Base-by-base conservation (phyloP, 228 moss, liverwort and hornwort genomes). In the Sphagnum fallax region DNA sequence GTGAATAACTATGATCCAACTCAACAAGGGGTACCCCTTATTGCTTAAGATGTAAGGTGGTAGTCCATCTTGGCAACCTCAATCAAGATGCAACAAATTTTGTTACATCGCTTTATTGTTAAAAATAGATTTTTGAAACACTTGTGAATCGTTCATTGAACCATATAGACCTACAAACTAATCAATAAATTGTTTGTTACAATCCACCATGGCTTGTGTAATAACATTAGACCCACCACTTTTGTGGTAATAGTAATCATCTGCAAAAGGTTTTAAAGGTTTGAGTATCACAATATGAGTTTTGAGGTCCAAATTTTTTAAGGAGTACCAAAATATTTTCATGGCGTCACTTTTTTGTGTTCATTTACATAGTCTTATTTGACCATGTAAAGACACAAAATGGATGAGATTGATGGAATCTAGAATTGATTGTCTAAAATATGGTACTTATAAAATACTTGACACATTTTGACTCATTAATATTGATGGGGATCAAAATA, bases 201-300 rank as follows among this genome's bases (percentile, higher is more conserved):
- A 10, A 12, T 61, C 59, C 70, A 70, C 70, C 8, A 70, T 16
- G 4, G 60, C 70, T 48, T 70, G 61, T 47, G 61, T 10, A 50
- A 61, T 1, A 32, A 32, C 1, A 1, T 51, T 70, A 52, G 62
- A 70, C 16, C 16, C 15, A 8, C 52, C 52, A 52, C 49, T 60
- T 61, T 70, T 61, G 50, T 61, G n/a, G 12, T 60, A 60, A 5
- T 70, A 60, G 50, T 61, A 70, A 47, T 70, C 70, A 48, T 6
- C 60, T 60, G 52, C 60, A 11, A 49, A 10, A 70, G 51, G 48
- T 5, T 50, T 47, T 4, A 51, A n/a, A 14, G 70, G 70, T 50
- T 60, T 60, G 60, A 60, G 6, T 49, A 70, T 61, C 18, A 47
- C 13, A 3, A 70, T 61, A 49, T 70, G 70, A 4, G 60, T 60